Evolutionary conservation across 495 filamentous ascomycete genomes (phyloP), one percentile per base, ranked within the genome.

Genomic region (Cladorrhinum samala): DNA sequence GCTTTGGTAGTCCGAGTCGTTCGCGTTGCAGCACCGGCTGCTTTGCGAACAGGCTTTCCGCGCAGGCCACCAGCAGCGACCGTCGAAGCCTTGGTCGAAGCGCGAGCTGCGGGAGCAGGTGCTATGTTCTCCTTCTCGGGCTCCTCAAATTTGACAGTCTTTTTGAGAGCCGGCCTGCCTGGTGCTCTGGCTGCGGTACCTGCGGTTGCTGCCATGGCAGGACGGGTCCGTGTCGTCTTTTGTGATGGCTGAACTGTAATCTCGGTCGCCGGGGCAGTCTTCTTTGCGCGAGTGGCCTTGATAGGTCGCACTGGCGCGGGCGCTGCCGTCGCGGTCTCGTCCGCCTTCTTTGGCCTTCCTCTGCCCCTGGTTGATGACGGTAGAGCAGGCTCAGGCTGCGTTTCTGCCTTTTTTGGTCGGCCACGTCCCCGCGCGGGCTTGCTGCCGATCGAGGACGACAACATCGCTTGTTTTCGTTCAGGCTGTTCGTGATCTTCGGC

Each of bases 131-230:
- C 78, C 58, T 82, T 79, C 62, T 80, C 77, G 1, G 77, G 76
- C 50, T 79, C 78, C 59, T 79, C 67, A 57, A 82, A 82, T 42
- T 71, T 78, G 54, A 82, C 78, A 1, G 70, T 72, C 65, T 82
- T 82, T 68, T 78, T 81, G 19, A 68, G 40, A 6, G 57, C 27
- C 16, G 72, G 63, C 46, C 72, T 74, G 13, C 67, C 63, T 2
- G 62, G 54, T 6, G 60, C 56, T 44, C 61, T 70, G 14, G 66
- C 58, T 11, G 62, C 33, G 16, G 54, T 57, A 16, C 62, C 58
- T 7, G 65, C 44, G 27, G 58, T 57, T 30, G 63, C 54, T 6
- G 68, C 60, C 4, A 62, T 40, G 14, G 68, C 55, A 20, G 69
- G 60, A 2, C 73, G 73, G 18, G 69, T 60, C 23, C 75, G 72